phyloP scores from a whole-genome alignment of 441 rosid genomes.

The Rhodomyrtus psidioides region DNA sequence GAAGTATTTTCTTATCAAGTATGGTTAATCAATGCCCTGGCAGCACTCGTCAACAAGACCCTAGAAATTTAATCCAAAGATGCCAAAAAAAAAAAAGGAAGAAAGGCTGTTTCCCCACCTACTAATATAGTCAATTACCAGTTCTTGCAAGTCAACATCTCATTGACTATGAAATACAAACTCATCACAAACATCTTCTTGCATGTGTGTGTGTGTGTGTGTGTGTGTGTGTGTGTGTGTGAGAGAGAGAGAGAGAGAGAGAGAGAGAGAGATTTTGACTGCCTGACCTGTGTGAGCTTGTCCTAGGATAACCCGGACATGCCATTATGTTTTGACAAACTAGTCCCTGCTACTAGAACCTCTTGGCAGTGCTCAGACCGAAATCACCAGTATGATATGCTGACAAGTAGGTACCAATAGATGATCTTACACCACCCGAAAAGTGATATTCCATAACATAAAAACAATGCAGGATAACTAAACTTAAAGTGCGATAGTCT shows the following conservation, averaged over 20 bases:
- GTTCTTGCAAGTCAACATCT: neutral
- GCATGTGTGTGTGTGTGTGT: fast-evolving
- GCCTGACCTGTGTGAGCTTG: neutral
- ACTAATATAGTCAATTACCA: neutral
- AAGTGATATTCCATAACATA: neutral
- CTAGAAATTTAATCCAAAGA: neutral
- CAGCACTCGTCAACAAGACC: neutral
- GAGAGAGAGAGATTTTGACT: neutral
- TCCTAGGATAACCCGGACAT: neutral
- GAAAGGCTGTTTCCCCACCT: neutral
- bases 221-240: no score
- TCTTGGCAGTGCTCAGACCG: neutral
- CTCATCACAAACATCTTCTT: neutral
- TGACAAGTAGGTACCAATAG: neutral
- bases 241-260: neutral
- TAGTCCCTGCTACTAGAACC: neutral
- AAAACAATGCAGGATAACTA: neutral
- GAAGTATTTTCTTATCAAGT: neutral
- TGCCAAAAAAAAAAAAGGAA: neutral
- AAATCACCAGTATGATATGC: neutral
- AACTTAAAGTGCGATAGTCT: neutral
- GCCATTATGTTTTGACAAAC: neutral
- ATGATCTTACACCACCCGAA: neutral
- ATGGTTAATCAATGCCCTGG: neutral
- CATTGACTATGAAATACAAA: neutral